Percentiles rank a stretch among this genome's conserved stretches.
Conservation (phyloP, 2,329 filamentous ascomycete species). For the Pseudogymnoascus pannorum region DNA sequence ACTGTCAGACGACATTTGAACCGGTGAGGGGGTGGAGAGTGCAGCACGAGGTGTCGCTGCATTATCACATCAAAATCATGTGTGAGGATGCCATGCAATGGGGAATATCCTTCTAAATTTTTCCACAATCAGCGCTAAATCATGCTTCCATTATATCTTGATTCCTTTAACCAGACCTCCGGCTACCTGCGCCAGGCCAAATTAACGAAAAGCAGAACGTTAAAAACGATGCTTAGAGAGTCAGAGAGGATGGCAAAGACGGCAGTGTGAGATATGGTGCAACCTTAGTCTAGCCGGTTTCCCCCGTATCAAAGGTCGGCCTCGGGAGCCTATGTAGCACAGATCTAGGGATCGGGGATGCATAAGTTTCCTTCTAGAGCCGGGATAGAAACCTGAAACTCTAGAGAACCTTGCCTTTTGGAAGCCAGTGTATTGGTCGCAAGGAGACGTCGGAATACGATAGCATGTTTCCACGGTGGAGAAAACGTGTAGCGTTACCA, state of each 20-base stretch:
- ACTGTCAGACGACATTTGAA: not conserved
- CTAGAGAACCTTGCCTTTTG: not conserved
- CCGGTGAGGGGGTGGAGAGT: not conserved
- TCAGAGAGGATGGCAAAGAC: not conserved
- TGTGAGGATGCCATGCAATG: not conserved
- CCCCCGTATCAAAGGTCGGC: not conserved
- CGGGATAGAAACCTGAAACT: not conserved
- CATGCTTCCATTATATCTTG: not conserved
- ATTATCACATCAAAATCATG: not conserved
- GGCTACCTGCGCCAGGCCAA: not conserved
- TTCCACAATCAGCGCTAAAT: not conserved
- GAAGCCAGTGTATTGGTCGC: not conserved
- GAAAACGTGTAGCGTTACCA: not conserved
- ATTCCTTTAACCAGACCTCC: not conserved
- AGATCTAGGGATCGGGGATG: constrained; percentile 5
- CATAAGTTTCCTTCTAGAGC: not conserved
- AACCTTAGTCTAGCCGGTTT: not conserved
- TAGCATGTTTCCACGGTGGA: not conserved
- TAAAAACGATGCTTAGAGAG: not conserved
- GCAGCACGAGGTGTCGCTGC: not conserved
- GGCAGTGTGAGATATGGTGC: not conserved
- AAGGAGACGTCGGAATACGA: not conserved
- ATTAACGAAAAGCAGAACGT: not conserved
- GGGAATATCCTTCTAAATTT: constrained; percentile 1
- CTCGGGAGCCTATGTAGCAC: not conserved